These are phyloP conservation scores for Aaosphaeria arxii DNA, from an alignment of 2,329 filamentous ascomycete genomes.

Conservation along the genomic window DNA sequence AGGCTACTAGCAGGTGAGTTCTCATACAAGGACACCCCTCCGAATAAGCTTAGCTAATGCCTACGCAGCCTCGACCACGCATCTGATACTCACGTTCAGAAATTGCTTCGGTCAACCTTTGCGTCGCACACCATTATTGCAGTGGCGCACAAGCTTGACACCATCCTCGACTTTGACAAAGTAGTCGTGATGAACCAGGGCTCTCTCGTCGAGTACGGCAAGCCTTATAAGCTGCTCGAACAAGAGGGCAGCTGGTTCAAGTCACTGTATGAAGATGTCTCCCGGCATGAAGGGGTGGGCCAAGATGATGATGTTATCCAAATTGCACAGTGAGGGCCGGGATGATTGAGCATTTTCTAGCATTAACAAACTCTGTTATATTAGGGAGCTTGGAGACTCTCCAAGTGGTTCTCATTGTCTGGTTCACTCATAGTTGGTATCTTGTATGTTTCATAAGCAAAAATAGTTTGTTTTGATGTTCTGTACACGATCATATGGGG, in stretches of 20 bases:
- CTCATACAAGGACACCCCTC: neutral
- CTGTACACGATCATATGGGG: too few species aligned
- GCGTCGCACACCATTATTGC: constrained; percentile 57
- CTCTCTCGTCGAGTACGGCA: constrained; percentile 44
- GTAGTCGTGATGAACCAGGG: constrained; percentile 53
- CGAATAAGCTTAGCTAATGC: neutral
- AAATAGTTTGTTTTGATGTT: too few species aligned
- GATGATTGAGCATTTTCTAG: neutral
- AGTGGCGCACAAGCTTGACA: constrained; percentile 56
- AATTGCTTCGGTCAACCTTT: constrained; percentile 54
- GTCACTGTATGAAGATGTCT: constrained; percentile 23
- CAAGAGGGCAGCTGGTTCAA: constrained; percentile 30
- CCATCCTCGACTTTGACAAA: constrained; percentile 53
- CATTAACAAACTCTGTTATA: neutral
- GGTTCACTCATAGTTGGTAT: too few species aligned
- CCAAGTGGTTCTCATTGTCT: too few species aligned
- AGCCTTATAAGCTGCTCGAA: constrained; percentile 25
- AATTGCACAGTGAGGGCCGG: constrained; percentile 6
- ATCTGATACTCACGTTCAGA: constrained; percentile 58
- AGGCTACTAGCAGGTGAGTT: constrained; percentile 33
- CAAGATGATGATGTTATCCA: constrained; percentile 10
- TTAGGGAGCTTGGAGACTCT: too few species aligned
- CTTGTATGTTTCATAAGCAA: too few species aligned
- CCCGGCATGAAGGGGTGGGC: constrained; percentile 1
- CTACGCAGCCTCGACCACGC: constrained; percentile 51